phyloP scores from a whole-genome alignment of 345 rosid species.

The Fremontodendron californicum region DNA sequence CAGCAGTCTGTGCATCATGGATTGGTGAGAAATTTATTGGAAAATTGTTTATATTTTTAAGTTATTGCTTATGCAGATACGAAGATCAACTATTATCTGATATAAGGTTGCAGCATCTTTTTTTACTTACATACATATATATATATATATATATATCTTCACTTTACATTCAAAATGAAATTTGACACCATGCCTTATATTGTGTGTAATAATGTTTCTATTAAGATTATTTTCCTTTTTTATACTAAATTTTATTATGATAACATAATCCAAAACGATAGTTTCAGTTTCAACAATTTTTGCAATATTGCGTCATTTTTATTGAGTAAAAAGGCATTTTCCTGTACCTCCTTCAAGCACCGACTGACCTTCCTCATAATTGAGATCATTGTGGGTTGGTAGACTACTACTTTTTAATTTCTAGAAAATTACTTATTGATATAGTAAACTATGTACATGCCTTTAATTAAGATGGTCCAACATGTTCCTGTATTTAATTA shows the following conservation, averaged over 20 bases:
- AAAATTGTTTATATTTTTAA: constrained; percentile 2
- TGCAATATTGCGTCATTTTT: background rate
- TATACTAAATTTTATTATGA: background rate
- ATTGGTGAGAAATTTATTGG: constrained; percentile 50
- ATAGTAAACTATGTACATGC: background rate
- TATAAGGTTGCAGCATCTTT: background rate
- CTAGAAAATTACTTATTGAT: background rate
- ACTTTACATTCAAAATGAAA: background rate
- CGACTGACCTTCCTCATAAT: background rate
- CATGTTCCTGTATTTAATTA: background rate
- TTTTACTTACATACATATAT: background rate
- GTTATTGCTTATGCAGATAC: background rate
- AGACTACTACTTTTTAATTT: background rate
- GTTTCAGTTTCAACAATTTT: background rate
- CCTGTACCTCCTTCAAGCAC: background rate
- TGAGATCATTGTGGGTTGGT: background rate
- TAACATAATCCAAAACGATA: background rate
- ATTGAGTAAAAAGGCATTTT: background rate
- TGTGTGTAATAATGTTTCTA: background rate
- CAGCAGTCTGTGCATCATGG: constrained; percentile 97
- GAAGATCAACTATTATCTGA: constrained; percentile 2
- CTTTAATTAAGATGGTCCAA: background rate
- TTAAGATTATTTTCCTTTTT: background rate
- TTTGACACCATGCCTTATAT: background rate
- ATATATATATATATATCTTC: background rate